phyloP scores from a whole-genome alignment of 345 rosid genomes.

The Kandelia obovata region DNA sequence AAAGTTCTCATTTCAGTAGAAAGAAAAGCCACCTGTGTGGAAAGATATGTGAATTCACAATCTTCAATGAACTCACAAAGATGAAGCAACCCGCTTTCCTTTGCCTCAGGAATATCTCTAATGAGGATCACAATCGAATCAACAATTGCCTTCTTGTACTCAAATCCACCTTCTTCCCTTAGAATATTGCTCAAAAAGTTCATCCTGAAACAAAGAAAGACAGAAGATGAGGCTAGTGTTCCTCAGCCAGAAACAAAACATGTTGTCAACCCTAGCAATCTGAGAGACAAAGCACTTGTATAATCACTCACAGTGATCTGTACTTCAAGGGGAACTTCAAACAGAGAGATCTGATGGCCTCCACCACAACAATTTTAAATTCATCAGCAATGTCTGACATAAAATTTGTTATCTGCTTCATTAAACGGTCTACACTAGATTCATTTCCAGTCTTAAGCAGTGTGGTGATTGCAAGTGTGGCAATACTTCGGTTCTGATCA shows the following conservation, averaged over 20 bases:
- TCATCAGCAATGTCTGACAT: conserved; percentile 99
- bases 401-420: conserved; percentile 98
- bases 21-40: conserved; percentile 68
- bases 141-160: conserved; percentile 93
- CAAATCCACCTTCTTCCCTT: conserved; percentile 99
- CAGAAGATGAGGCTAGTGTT: background rate
- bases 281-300: background rate
- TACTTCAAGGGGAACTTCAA: conserved; percentile 94
- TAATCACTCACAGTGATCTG: conserved; percentile 75
- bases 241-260: background rate
- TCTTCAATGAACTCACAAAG: conserved; percentile 98
- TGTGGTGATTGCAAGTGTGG: conserved; percentile 97
- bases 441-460: conserved; percentile 98
- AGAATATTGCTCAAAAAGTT: conserved; percentile 96
- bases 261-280: background rate
- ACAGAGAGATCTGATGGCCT: conserved; percentile 95
- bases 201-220: conserved; percentile 61
- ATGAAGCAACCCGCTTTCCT: conserved; percentile 96
- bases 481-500: conserved; percentile 97
- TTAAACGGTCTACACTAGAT: conserved; percentile 93
- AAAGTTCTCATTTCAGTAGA: background rate
- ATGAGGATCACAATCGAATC: conserved; percentile 97
- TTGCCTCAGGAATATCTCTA: conserved; percentile 97
- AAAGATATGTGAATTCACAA: conserved; percentile 98
- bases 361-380: conserved; percentile 97